Evolutionary conservation across 176 grass and related monocot species (phyloP).

Genomic region (Bothriochloa decipiens): DNA sequence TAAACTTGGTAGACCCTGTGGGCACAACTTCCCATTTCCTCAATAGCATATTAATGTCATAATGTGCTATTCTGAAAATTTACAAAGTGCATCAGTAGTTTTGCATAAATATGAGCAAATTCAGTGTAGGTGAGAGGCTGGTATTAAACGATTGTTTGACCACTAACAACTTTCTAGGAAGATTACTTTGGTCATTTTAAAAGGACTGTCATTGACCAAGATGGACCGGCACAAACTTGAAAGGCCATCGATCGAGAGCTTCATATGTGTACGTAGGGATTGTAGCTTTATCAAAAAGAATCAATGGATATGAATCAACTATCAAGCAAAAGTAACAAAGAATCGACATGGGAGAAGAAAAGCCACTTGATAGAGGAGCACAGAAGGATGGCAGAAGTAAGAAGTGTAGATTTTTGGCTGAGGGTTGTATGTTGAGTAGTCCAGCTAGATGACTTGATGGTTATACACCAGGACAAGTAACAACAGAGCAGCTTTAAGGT

Average conservation of each 20-base stretch:
- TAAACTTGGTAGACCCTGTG: background rate
- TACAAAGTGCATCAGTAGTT: background rate
- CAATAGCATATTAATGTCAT: background rate
- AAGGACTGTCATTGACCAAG: background rate
- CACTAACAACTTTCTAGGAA: slow-evolving; percentile 4
- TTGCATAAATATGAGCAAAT: background rate
- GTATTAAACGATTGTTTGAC: background rate
- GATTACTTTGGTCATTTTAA: background rate
- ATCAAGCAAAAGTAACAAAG: slow-evolving; percentile 2
- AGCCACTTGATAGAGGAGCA: background rate
- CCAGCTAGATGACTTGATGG: background rate
- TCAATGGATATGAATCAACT: background rate
- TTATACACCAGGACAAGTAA: background rate
- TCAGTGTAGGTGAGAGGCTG: background rate
- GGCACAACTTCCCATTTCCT: background rate
- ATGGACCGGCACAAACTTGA: background rate
- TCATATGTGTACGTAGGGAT: background rate
- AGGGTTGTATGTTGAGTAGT: background rate
- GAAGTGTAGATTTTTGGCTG: background rate
- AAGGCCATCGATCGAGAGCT: background rate
- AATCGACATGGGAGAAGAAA: background rate
- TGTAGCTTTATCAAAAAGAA: background rate
- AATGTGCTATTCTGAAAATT: background rate
- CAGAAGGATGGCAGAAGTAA: background rate
- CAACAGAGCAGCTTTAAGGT: background rate